Percentiles rank a stretch among this genome's conserved stretches.
phyloP scores from a whole-genome alignment of 495 filamentous ascomycete species.

The Penicillium maclennaniae region DNA sequence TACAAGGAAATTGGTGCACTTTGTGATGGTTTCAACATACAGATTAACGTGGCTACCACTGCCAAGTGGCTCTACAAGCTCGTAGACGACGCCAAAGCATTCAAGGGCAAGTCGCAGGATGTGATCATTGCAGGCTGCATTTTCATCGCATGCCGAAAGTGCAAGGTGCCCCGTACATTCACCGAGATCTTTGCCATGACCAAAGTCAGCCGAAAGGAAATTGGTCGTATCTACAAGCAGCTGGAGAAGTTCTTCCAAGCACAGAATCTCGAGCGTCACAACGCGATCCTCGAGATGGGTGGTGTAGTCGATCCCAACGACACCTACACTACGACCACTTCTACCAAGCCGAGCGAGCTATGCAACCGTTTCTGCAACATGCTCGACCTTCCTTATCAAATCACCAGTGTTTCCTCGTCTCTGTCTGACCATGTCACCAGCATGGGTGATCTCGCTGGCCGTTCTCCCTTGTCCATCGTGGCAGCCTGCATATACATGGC shows the following conservation, averaged over 20 bases:
- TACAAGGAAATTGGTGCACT: conserved; percentile 87
- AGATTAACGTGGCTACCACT: conserved; percentile 73
- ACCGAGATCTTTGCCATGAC: conserved; percentile 88
- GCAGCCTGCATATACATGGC: conserved; percentile 96
- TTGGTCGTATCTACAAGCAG: conserved; percentile 90
- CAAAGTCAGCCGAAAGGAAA: conserved; percentile 94
- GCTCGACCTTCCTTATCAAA: conserved; percentile 62
- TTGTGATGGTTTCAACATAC: conserved; percentile 80
- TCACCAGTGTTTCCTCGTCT: conserved; percentile 66
- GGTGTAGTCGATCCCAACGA: conserved; percentile 48
- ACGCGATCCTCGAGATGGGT: conserved; percentile 44
- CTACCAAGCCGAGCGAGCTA: conserved; percentile 79
- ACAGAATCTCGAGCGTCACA: conserved; percentile 52
- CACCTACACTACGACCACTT: conserved; percentile 67
- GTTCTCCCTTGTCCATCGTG: conserved; percentile 89
- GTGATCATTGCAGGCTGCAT: conserved; percentile 93
- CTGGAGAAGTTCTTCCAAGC: conserved; percentile 79
- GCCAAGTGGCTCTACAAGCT: conserved; percentile 94
- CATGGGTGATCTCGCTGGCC: conserved; percentile 77
- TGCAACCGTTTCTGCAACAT: conserved; percentile 85
- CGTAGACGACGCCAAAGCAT: conserved; percentile 82
- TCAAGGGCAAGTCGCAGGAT: conserved; percentile 94
- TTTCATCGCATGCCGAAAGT: conserved; percentile 94
- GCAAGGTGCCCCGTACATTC: conserved; percentile 81
- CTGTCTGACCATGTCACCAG: conserved; percentile 70